Evolutionary conservation across 371 early-diverging fungal genomes (phyloP), one percentile per base, ranked within the genome.

Genomic region (Coemansia linderi): DNA sequence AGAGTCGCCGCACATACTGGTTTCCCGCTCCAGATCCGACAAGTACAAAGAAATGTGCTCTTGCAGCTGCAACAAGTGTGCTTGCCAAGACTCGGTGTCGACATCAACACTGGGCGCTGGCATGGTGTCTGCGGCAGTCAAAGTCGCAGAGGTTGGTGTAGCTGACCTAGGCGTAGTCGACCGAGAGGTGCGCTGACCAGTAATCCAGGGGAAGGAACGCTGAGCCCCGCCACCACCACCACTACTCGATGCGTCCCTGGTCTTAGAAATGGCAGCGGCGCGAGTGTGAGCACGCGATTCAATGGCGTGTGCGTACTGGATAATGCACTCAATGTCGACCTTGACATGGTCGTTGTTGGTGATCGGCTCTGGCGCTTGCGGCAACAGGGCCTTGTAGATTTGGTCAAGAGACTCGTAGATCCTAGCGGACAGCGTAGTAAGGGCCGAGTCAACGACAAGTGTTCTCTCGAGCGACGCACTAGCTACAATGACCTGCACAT

Each of bases 371-470:
- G 73, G 33, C 6, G 77, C 69, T 0, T 37, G 41, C 0, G 77
- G 77, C 29, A 77, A 66, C 63, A 77, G 44, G 0, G 74, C 66
- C 17, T 39, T 43, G 52, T 59, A 67, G 10, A 67, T 67, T 3
- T 63, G 46, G 37, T 71, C 67, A 4, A 69, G 38, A 1, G 65
- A 63, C 27, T 61, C 77, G 19, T 63, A 50, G 4, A 66, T 65
- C 17, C 66, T 69, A 0, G 73, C 66, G 0, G 77, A 61, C 50
- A 77, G 60, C 10, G 74, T 69, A 9, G 74, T 69, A 13, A 77
- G 73, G 0, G 77, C 74, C n/a, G 74, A 77, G 44, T 77, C 77
- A 0, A 73, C 77, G 24, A 77, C 77, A 59, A 73, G 48, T 0
- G 48, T 46, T 17, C 69, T 62, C 19, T 73, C 74, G 46, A 77